These are phyloP conservation scores for Scalesia atractyloides DNA, from an alignment of 129 eudicot species.

Conservation along the genomic window DNA sequence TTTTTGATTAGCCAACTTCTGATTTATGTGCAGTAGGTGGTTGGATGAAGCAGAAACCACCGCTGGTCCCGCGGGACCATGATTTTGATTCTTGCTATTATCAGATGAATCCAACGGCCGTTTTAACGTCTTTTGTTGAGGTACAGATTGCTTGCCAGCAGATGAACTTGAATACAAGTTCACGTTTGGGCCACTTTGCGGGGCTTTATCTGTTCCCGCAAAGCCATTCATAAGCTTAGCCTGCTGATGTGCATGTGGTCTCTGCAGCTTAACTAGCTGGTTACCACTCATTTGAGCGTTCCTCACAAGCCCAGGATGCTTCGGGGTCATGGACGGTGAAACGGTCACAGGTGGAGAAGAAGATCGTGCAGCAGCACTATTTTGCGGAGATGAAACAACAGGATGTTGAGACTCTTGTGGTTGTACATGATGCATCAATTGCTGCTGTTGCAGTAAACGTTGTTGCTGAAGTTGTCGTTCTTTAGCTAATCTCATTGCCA, in stretches of 20 bases:
- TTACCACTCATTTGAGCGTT: constrained; percentile 50
- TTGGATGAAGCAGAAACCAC: constrained; percentile 23
- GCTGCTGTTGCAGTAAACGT: constrained; percentile 59
- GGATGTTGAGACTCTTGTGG: constrained; percentile 54
- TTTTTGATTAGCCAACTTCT: constrained; percentile 47
- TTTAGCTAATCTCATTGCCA: constrained; percentile 60
- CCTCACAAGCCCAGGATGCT: constrained; percentile 36
- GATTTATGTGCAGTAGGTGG: constrained; percentile 40
- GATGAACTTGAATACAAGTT: constrained; percentile 40
- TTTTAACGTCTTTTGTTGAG: constrained; percentile 32
- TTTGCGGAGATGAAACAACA: constrained; percentile 54
- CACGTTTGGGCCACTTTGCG: not conserved
- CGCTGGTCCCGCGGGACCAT: constrained; percentile 3
- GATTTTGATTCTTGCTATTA: constrained; percentile 37
- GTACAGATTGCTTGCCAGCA: constrained; percentile 46
- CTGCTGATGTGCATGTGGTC: constrained; percentile 40
- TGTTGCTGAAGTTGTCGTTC: constrained; percentile 75
- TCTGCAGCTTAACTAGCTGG: constrained; percentile 54
- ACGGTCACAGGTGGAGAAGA: constrained; percentile 61
- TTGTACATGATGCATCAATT: constrained; percentile 31
- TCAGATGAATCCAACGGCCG: constrained; percentile 37
- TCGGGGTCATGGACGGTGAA: constrained; percentile 47
- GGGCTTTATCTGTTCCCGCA: constrained; percentile 31
- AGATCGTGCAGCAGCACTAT: constrained; percentile 48
- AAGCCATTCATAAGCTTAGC: constrained; percentile 66